Evolutionary conservation across 1,284 basidiomycete species (phyloP), one percentile per base, ranked within the genome.

Genomic region (Cerrena zonata): DNA sequence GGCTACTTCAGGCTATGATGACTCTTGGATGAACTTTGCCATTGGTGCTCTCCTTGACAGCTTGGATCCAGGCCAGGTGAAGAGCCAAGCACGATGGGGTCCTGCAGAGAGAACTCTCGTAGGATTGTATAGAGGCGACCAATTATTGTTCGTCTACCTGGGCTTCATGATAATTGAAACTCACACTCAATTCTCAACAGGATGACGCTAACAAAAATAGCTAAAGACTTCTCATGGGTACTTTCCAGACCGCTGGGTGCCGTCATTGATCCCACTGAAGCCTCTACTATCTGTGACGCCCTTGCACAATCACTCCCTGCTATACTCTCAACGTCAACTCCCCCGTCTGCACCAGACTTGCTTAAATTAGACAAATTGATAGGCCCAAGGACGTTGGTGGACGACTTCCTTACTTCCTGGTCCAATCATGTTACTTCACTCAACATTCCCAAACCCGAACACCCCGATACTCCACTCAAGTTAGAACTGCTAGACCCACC

Each of bases 21-120:
- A 60, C 38, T 53, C 50, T 25, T 58, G 51, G 43, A 56, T 58
- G 56, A 62, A 61, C 51, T 51, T 51, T 13, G 25, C 46, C 12
- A 2, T 58, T 2, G 61, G 61, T 4, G 22, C 49, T 21, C 37
- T 60, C 10, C 30, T 55, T n/a, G 59, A 58, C 19, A 47, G 48
- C 40, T 27, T 54, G 10, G 40, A 46, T 37, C 7, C 25, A 41
- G 19, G 34, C 26, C 12, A 41, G 2, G 43, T 21, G 18, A 3
- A 30, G 36, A 4, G 19, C 10, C 5, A 39, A 15, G 25, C 41
- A 18, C 2, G 21, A 51, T 27, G 45, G 37, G 42, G 24, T 21
- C 21, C 37, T 4, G 37, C 37, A 10, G n/a, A 25, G 12, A 48
- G 43, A 7, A 47, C 47, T 2, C 23, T 56, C 13, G 19, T 58